Base-by-base conservation (phyloP, 1,284 basidiomycete species). In the Microstroma glucosiphilum region DNA sequence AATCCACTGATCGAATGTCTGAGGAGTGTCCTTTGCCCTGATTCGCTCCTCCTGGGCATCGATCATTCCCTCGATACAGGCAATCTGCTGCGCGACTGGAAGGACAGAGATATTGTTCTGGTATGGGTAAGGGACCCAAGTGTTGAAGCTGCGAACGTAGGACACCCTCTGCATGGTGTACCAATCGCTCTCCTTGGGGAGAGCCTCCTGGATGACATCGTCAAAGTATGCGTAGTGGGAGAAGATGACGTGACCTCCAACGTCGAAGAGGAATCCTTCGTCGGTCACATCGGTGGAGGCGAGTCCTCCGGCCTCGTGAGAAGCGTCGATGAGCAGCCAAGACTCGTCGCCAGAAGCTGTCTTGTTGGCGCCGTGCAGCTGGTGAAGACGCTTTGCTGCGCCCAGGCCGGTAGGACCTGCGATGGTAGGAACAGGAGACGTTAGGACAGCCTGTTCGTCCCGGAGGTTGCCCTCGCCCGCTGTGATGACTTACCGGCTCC, bases 161-260 rank as follows among this genome's bases (percentile, higher is more conserved):
- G 80, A 82, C n/a, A 84, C 82, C 58, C 83, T 80, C 77, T 83
- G 81, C 75, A 83, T 83, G 61, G 81, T 78, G 65, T 80, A 82
- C 83, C 83, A 84, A 73, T 84, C 82, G 7, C 72, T 69, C 46
- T 70, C 61, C 54, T 72, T 60, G 15, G 83, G 83, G 13, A 84
- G 74, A 1, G 83, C 83, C 68, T 82, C 79, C 63, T 81, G 63
- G 67, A 84, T 79, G 61, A 78, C 76, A 66, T 84, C 82, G 76
- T 84, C 82, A 72, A 83, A 83, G 79, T 83, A 83, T 40, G 80
- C 76, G 71, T 83, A 84, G 76, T 84, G 83, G 15, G 82, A 83
- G 71, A 84, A 84, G 68, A 84, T 84, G 68, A 84, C 83, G 73
- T 84, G 83, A 30, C 83, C 82, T 55, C 83, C 82, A 41, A 83